phyloP scores from a whole-genome alignment of 352 stramenopile genomes.

The Plasmopara muralis region DNA sequence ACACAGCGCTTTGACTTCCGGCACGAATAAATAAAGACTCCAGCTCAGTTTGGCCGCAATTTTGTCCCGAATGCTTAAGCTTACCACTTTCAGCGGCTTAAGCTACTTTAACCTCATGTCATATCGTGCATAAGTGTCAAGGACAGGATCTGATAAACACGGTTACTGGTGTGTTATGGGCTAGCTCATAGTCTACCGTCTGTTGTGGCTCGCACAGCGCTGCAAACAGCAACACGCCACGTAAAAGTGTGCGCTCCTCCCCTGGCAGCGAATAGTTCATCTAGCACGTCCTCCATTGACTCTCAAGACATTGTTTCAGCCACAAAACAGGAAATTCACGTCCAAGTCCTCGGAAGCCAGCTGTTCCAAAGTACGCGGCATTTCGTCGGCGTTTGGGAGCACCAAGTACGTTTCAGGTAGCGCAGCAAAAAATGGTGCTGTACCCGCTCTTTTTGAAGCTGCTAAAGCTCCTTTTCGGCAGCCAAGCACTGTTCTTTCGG shows the following conservation, averaged over 20 bases:
- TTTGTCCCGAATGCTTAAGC: too few relatives aligned
- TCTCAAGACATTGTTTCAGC: slow-evolving; percentile 69
- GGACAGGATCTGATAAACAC: too few relatives aligned
- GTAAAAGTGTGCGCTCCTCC: slow-evolving; percentile 39
- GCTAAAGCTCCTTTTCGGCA: slow-evolving; percentile 49
- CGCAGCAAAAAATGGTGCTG: slow-evolving; percentile 30
- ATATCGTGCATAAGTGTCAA: too few relatives aligned
- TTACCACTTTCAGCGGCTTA: too few relatives aligned
- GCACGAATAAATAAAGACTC: too few relatives aligned
- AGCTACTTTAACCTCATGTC: too few relatives aligned
- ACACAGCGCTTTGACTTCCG: too few relatives aligned
- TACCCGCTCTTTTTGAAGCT: slow-evolving; percentile 34
- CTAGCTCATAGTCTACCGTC: too few relatives aligned
- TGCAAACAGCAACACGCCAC: slow-evolving; percentile 51
- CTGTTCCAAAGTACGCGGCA: slow-evolving; percentile 19
- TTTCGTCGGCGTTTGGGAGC: slow-evolving; percentile 23
- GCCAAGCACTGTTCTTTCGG: slow-evolving; percentile 29
- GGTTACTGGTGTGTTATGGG: too few relatives aligned
- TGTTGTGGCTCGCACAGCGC: slow-evolving; percentile 54
- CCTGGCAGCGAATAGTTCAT: slow-evolving; percentile 24
- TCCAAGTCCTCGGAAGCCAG: slow-evolving; percentile 31
- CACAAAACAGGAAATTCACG: slow-evolving; percentile 66
- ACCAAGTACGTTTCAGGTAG: slow-evolving; percentile 48
- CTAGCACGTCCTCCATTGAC: slow-evolving; percentile 38
- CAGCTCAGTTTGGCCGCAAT: too few relatives aligned